Evolutionary conservation across 2,329 filamentous ascomycete genomes (phyloP), one percentile per base, ranked within the genome.

Genomic region (Xylariaceae sp.): DNA sequence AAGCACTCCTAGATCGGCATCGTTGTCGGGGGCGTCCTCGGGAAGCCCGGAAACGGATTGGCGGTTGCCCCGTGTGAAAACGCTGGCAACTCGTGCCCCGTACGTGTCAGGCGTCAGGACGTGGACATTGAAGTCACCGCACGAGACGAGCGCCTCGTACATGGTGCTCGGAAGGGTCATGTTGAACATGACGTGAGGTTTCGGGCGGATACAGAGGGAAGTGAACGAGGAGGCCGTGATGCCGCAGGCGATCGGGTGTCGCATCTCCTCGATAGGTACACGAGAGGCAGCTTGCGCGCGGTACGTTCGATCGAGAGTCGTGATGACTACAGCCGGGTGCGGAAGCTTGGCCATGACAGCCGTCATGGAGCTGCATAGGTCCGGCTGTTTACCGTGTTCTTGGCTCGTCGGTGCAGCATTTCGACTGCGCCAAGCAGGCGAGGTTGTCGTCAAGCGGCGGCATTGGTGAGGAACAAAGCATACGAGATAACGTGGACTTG

Each of bases 221-320:
- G 74, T 74, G 46, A 80, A 70, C 2, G 74, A 78, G 5, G 76
- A 78, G 64, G 78, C 74, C 21, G 76, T 78, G 68, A 79, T 74
- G 33, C 68, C 75, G 21, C 69, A 65, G 5, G 55, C 68, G 54
- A 28, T 51, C 38, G 43, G 57, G 15, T 21, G 54, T 46, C 47
- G 39, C 26, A 45, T 31, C 5, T 42, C 21, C 9, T 32, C 30
- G 31, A 33, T 31, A 13, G 35, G 34, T 21, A 40, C 35, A 9
- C 19, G 36, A 12, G 29, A 23, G 32, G 34, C 16, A 40, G 24
- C 29, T 9, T 18, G 45, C 11, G 24, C 57, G 44, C n/a, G 62
- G 56, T n/a, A 61, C 55, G 15, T 71, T 61, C 15, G 47, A 38
- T 54, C 52, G n/a, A 59, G 48, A 15, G 55, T 51, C 13, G 74